Evolutionary conservation across 306 rosid species (phyloP), one percentile per base, ranked within the genome.

Genomic region (Cucumis sativus): DNA sequence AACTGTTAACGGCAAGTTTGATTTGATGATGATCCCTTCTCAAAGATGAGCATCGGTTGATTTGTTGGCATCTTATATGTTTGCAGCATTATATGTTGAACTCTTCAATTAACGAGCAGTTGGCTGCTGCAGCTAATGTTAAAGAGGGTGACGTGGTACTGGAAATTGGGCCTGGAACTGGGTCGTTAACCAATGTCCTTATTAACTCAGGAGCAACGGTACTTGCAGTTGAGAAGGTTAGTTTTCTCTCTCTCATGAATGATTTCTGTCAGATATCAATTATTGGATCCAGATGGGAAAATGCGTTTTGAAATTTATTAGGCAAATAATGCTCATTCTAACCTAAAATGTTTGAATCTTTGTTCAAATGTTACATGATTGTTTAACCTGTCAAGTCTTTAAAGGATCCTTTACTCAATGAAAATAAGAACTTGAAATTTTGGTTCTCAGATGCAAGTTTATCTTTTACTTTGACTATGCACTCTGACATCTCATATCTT

Each of bases 101-200:
- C 84, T 74, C 86, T 2, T 93, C 90, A 25, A 80, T 92, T 75
- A 95, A 92, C 78, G 88, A 89, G 72, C 88, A 88, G 83, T 90
- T 95, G 62, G 90, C 87, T 62, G 82, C 81, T 58, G 97, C 82
- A 18, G 97, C 92, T 33, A 68, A 70, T 63, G 82, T 95, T 73
- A 80, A 78, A 52, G 88, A 89, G 84, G 97, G 92, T 25, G 97
- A 93, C 61, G 85, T 88, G 58, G 92, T 87, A 76, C 79, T 93
- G 75, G 97, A 92, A 84, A 95, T 95, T 85, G 96, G 97, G 63
- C 97, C 98, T 0, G 98, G 98, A 85, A 90, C 96, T 2, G 96
- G 97, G 66, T 95, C 97, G 81, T 89, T 95, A 90, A 92, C 98
- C 14, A 81, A 86, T 70, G 84, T 86, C 82, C 96, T 95, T 41